Evolutionary conservation across 169 alveolate species (phyloP).

Genomic region (Plasmodium inui): DNA sequence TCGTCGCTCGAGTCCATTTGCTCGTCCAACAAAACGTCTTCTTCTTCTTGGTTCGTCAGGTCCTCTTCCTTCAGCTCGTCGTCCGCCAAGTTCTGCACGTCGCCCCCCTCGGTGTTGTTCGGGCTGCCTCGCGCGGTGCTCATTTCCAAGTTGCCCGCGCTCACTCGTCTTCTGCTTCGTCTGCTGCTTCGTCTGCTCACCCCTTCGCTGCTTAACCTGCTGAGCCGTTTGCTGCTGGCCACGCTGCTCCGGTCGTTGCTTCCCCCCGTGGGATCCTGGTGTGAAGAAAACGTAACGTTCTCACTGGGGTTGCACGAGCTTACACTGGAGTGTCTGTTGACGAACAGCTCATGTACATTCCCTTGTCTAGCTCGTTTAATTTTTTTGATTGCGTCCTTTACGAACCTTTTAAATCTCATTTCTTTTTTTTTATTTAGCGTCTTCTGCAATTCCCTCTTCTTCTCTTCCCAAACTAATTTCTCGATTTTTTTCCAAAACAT

Average conservation of each 20-base stretch:
- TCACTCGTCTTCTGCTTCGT: background rate
- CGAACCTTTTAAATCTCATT: slow-evolving; percentile 81
- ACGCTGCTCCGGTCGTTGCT: background rate
- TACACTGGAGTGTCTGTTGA: background rate
- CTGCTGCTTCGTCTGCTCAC: background rate
- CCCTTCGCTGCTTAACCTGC: background rate
- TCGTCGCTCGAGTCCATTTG: slow-evolving; percentile 38
- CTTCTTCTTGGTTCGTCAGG: slow-evolving; percentile 47
- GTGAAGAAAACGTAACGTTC: background rate
- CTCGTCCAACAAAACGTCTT: slow-evolving; percentile 33
- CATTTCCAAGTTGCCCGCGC: background rate
- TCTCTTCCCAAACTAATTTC: slow-evolving; percentile 84
- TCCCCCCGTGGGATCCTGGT: background rate
- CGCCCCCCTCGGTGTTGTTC: background rate
- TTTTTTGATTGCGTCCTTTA: slow-evolving; percentile 83
- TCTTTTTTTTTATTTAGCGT: slow-evolving; percentile 81
- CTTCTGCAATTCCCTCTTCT: slow-evolving; percentile 81
- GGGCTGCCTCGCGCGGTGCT: background rate
- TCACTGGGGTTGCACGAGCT: slow-evolving; percentile 40
- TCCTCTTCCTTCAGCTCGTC: slow-evolving; percentile 57
- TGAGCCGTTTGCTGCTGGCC: background rate
- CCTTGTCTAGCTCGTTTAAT: slow-evolving; percentile 42
- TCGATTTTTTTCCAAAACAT: slow-evolving; percentile 86
- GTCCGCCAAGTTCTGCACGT: background rate
- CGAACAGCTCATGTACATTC: slow-evolving; percentile 42